phyloP scores from a whole-genome alignment of 106 monocot species.

The Amphibolis antarctica region DNA sequence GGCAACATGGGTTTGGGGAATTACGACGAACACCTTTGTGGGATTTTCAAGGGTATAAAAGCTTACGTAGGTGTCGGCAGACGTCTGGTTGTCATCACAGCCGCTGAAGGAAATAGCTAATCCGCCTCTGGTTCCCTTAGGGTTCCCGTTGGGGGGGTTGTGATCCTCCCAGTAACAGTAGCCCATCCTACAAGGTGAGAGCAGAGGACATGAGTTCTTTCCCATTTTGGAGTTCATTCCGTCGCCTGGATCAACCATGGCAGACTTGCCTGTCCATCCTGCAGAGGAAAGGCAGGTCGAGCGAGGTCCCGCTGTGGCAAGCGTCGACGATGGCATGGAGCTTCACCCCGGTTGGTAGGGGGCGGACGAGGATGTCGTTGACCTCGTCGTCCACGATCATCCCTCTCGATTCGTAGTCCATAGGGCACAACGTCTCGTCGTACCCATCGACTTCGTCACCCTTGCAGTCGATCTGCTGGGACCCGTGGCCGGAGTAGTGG shows the following conservation, averaged over 20 bases:
- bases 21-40: too few species aligned
- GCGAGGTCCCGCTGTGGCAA: constrained; percentile 73
- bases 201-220: neutral
- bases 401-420: constrained; percentile 56
- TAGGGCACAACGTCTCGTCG: constrained; percentile 69
- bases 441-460: constrained; percentile 57
- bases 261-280: constrained; percentile 41
- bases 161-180: constrained; percentile 33
- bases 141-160: neutral
- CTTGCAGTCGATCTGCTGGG: constrained; percentile 32
- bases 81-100: constrained; percentile 23
- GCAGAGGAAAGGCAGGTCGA: constrained; percentile 68
- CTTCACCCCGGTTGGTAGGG: constrained; percentile 33
- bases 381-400: constrained; percentile 65
- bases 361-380: constrained; percentile 47
- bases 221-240: neutral
- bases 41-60: neutral
- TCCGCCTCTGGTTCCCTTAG: constrained; percentile 18
- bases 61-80: constrained; percentile 20
- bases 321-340: constrained; percentile 77
- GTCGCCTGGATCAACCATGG: neutral
- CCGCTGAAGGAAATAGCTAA: constrained; percentile 26
- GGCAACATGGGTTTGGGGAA: too few species aligned
- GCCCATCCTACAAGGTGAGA: constrained; percentile 15
- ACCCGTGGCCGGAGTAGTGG: constrained; percentile 81